Conservation (phyloP, 177 flowering plant genomes). For the Vitis hybrid region DNA sequence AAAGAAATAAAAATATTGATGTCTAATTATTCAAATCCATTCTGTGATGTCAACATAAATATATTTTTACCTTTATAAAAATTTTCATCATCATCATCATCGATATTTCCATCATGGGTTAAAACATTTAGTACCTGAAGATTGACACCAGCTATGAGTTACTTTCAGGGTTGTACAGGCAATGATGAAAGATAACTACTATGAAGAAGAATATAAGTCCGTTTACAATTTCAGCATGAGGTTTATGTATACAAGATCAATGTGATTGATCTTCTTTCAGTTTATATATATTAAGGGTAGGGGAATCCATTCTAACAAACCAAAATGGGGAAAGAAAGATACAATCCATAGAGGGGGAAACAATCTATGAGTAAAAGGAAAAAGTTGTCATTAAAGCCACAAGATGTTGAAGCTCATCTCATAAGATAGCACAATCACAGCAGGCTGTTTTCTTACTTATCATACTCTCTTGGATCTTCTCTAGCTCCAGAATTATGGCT, state of each 20-base stretch:
- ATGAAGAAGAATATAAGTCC: background rate
- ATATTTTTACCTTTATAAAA: no score
- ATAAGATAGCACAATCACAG: slow-evolving; percentile 34
- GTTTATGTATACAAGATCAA: background rate
- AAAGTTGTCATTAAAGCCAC: background rate
- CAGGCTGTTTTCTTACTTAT: slow-evolving; percentile 20
- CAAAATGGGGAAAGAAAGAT: background rate
- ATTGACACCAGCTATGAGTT: no score
- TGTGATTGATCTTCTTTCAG: background rate
- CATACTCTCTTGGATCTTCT: slow-evolving; percentile 36
- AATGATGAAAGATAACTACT: background rate
- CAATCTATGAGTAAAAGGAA: background rate
- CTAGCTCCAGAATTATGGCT: slow-evolving; percentile 43
- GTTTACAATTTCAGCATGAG: background rate
- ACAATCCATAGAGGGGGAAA: background rate
- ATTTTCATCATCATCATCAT: no score
- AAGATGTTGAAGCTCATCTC: background rate
- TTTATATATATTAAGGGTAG: no score
- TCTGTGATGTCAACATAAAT: no score
- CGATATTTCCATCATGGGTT: no score
- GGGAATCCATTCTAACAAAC: background rate
- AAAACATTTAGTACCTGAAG: no score
- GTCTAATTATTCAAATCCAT: no score
- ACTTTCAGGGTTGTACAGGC: no score
- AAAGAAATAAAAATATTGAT: no score